These are phyloP conservation scores for Plasmodium blacklocki DNA, from an alignment of 169 alveolate genomes.

Conservation along the genomic window DNA sequence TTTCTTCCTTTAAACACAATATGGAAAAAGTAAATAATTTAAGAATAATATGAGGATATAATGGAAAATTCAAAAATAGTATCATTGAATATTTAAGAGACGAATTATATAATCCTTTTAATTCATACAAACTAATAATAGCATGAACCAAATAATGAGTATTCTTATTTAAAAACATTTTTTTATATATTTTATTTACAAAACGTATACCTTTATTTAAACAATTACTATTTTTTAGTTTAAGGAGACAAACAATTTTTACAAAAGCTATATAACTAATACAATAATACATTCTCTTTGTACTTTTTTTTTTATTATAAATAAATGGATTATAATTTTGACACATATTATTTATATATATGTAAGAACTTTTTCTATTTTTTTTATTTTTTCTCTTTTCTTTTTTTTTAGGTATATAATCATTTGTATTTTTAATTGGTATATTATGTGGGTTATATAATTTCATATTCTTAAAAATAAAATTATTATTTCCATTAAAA, in stretches of 20 bases:
- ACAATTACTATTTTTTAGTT: constrained; percentile 44
- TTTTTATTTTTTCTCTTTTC: not conserved
- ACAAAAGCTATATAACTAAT: constrained; percentile 59
- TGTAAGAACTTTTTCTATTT: not conserved
- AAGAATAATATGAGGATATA: constrained; percentile 47
- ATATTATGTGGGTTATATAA: too few relatives aligned
- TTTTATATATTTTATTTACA: constrained; percentile 41
- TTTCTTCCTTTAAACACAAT: constrained; percentile 53
- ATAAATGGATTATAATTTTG: too few relatives aligned
- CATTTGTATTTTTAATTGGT: too few relatives aligned
- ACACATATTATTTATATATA: too few relatives aligned
- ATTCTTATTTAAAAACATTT: constrained; percentile 40
- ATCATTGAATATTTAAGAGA: constrained; percentile 48
- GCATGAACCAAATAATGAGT: constrained; percentile 40
- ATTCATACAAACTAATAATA: constrained; percentile 56
- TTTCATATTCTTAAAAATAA: too few relatives aligned
- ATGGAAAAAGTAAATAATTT: constrained; percentile 60
- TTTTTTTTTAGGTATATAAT: too few relatives aligned
- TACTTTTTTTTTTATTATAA: not conserved
- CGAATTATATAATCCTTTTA: constrained; percentile 43
- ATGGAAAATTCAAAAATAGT: constrained; percentile 52
- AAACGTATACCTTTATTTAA: constrained; percentile 47
- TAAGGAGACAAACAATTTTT: constrained; percentile 35
- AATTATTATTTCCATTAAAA: too few relatives aligned
- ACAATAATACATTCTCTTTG: constrained; percentile 17